Evolutionary conservation across 2,329 filamentous ascomycete species (phyloP).

Genomic region (Acrodontium crateriforme): DNA sequence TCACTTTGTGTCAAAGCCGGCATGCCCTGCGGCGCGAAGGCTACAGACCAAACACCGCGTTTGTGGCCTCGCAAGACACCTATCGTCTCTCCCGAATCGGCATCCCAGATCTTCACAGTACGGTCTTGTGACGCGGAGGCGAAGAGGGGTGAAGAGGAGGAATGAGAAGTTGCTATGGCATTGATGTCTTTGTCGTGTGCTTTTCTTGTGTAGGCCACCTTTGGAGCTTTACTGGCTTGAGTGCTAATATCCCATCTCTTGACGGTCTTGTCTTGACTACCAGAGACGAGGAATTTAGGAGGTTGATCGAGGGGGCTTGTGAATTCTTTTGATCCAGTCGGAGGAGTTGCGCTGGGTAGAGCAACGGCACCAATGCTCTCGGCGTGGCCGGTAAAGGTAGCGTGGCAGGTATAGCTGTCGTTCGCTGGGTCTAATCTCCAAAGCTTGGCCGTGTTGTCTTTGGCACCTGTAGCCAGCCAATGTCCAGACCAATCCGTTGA

Average conservation of each 20-base stretch:
- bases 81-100: conserved; percentile 75
- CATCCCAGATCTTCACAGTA: conserved; percentile 92
- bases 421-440: conserved; percentile 74
- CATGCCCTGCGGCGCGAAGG: conserved; percentile 69
- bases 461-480: conserved; percentile 91
- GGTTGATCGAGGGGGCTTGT: conserved; percentile 64
- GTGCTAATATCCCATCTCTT: conserved; percentile 74
- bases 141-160: conserved; percentile 62
- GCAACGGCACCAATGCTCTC: conserved; percentile 87
- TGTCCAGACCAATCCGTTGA: conserved; percentile 94
- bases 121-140: conserved; percentile 94
- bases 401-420: conserved; percentile 64
- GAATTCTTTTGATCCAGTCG: conserved; percentile 54
- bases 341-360: conserved; percentile 57
- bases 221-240: conserved; percentile 34
- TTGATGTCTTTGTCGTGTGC: conserved; percentile 99
- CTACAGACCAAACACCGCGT: conserved; percentile 89
- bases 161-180: conserved; percentile 58
- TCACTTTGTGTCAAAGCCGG: conserved; percentile 60
- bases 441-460: conserved; percentile 85
- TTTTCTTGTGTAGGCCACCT: conserved; percentile 75
- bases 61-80: conserved; percentile 87
- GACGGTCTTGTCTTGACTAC: conserved; percentile 87
- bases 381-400: conserved; percentile 77
- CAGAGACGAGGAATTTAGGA: conserved; percentile 74